These are phyloP conservation scores for Cephalotrichum gorgonifer DNA, from an alignment of 2,329 filamentous ascomycete genomes.

Conservation along the genomic window DNA sequence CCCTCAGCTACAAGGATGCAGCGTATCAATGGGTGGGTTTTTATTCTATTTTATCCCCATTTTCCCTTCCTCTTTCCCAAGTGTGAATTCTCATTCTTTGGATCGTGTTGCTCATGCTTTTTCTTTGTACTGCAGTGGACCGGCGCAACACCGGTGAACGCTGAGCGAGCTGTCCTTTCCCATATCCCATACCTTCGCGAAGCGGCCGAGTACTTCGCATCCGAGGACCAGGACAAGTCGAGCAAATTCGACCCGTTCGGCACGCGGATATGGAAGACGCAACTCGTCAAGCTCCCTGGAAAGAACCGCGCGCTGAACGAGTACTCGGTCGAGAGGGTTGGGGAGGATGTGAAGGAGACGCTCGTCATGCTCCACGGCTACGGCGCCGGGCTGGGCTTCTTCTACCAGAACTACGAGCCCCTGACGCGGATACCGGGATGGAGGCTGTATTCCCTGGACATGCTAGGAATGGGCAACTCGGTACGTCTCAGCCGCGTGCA, in stretches of 20 bases:
- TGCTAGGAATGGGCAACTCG: constrained; percentile 90
- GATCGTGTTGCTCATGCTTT: neutral
- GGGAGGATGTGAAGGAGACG: constrained; percentile 70
- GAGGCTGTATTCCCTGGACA: constrained; percentile 87
- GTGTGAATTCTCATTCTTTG: too few species aligned
- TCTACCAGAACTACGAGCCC: constrained; percentile 95
- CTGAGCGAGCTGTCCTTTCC: constrained; percentile 80
- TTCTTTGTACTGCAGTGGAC: constrained; percentile 66
- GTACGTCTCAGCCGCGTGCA: constrained; percentile 7
- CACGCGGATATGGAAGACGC: constrained; percentile 74
- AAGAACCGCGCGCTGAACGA: constrained; percentile 87
- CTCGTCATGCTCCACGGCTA: constrained; percentile 96
- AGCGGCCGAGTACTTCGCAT: constrained; percentile 47
- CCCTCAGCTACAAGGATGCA: constrained; percentile 83
- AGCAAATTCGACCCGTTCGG: constrained; percentile 67
- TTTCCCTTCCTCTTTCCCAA: too few species aligned
- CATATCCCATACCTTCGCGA: constrained; percentile 75
- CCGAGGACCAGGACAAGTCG: constrained; percentile 27
- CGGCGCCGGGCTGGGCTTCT: constrained; percentile 90
- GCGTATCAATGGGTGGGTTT: constrained; percentile 76
- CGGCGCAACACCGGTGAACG: constrained; percentile 67
- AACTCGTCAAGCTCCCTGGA: constrained; percentile 73
- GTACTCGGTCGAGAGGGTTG: constrained; percentile 77
- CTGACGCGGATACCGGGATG: constrained; percentile 70
- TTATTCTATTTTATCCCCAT: neutral